Conservation (phyloP, 768 basidiomycete species). For the Hebeloma cylindrosporum region DNA sequence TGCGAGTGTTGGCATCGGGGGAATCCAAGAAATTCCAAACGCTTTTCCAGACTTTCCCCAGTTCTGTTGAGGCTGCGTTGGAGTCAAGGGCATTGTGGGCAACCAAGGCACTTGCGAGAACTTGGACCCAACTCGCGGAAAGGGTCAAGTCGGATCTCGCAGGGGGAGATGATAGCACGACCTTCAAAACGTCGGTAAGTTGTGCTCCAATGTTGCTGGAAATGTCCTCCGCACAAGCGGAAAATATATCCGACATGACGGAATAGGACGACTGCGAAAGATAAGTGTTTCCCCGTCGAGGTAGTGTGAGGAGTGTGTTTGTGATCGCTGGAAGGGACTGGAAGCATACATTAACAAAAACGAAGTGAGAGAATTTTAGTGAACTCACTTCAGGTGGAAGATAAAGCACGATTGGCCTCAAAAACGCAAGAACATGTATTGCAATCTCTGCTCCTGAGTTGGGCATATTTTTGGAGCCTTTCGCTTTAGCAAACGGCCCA, state of each 20-base stretch:
- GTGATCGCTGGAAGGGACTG: conserved; percentile 76
- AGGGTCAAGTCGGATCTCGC: conserved; percentile 66
- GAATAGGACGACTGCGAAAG: conserved; percentile 87
- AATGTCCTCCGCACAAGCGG: conserved; percentile 49
- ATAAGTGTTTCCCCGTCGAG: conserved; percentile 86
- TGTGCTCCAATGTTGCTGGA: conserved; percentile 51
- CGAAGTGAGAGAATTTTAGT: background rate
- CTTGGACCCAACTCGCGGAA: conserved; percentile 75
- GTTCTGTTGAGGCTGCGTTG: conserved; percentile 50
- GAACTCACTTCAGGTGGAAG: conserved; percentile 70
- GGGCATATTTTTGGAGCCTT: conserved; percentile 52
- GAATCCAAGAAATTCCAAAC: conserved; percentile 81
- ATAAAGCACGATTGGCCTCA: conserved; percentile 59
- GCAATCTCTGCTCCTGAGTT: conserved; percentile 67
- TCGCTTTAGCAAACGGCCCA: conserved; percentile 60
- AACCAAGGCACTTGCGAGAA: conserved; percentile 72
- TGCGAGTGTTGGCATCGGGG: conserved; percentile 56
- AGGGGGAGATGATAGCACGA: conserved; percentile 69
- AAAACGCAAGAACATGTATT: conserved; percentile 73
- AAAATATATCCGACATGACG: conserved; percentile 79
- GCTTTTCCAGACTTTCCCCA: conserved; percentile 69
- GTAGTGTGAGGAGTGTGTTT: conserved; percentile 72
- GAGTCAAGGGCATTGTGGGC: conserved; percentile 56
- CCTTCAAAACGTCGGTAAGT: conserved; percentile 60
- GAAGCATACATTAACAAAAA: conserved; percentile 9